Base-by-base conservation (phyloP, 805 yeast species). In the Spathaspora hagerdaliae region DNA sequence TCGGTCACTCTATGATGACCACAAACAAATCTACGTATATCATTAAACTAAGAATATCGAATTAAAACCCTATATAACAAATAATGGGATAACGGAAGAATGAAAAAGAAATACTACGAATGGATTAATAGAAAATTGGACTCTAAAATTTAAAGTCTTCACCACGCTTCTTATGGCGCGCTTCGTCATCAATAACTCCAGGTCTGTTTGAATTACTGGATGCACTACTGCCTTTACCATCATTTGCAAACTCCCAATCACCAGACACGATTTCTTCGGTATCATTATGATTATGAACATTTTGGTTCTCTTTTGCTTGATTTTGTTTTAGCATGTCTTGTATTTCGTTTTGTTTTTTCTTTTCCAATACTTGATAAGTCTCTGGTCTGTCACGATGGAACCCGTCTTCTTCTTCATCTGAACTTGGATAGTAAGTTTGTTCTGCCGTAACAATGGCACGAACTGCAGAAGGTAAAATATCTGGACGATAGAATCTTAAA, bases 401-500 rank as follows among this genome's bases (percentile, higher is more conserved):
- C 12, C 45, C 52, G 29, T 51, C 55, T n/a, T 50, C 52, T 39
- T 56, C 66, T 42, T 63, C 64, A 36, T 55, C 61, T 4, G 58
- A 52, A 27, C 46, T 63, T 5, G 62, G 65, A 39, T 59, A 60
- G 51, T 57, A 54, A 27, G 72, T 60, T 49, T 69, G 75, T 46
- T 71, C 73, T 3, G 75, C 75, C 3, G 76, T 71, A 35, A 70
- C 60, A 44, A 71, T 71, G 13, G 61, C 53, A 50, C 74, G 58
- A 43, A 71, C 73, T 42, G 59, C 63, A 37, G 57, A 55, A 11
- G 72, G 75, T 47, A 79, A 65, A 39, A 61, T 64, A 61, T 85
- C 91, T 13, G 94, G 92, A 63, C 87, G 81, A 73, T 86, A 86
- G 66, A 86, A 86, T 61, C 94, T 74, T 56, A 86, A 71, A 60